Evolutionary conservation across 2,329 filamentous ascomycete genomes (phyloP).

Genomic region (Cordyceps pruinosa): DNA sequence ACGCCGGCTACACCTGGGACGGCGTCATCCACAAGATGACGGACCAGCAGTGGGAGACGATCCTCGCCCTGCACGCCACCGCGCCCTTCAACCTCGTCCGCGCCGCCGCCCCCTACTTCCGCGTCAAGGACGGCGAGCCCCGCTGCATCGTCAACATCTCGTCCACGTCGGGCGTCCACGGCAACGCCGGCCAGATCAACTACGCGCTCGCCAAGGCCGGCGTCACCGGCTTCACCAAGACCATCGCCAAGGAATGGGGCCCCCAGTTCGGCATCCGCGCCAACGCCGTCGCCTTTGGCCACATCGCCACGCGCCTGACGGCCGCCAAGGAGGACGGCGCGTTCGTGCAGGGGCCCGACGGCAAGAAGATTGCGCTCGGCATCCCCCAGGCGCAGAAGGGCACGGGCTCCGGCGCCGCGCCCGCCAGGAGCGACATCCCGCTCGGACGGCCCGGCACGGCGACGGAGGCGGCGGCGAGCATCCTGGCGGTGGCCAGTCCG

Average conservation of each 20-base stretch:
- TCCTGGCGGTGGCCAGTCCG: constrained; percentile 74
- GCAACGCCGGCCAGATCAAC: constrained; percentile 88
- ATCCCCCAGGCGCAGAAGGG: constrained; percentile 58
- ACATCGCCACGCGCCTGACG: constrained; percentile 73
- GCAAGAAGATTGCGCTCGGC: constrained; percentile 66
- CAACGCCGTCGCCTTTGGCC: constrained; percentile 80
- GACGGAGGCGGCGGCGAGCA: constrained; percentile 70
- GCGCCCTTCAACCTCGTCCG: constrained; percentile 80
- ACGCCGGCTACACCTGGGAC: constrained; percentile 90
- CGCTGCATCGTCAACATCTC: constrained; percentile 79
- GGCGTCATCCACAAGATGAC: constrained; percentile 89
- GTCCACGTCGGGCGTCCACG: constrained; percentile 73
- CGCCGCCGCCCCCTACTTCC: constrained; percentile 77
- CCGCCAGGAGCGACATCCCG: constrained; percentile 63
- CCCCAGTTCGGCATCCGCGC: constrained; percentile 73
- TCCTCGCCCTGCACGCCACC: constrained; percentile 74
- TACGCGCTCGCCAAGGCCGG: constrained; percentile 82
- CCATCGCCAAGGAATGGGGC: constrained; percentile 89
- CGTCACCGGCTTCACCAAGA: constrained; percentile 76
- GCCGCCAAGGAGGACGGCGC: constrained; percentile 78
- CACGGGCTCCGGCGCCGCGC: constrained; percentile 30
- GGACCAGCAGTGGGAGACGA: constrained; percentile 87
- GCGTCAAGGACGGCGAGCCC: constrained; percentile 73
- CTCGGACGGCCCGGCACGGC: constrained; percentile 69
- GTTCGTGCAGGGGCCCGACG: constrained; percentile 69